These are phyloP conservation scores for Didymella sp. DNA, from an alignment of 2,329 filamentous ascomycete genomes.

Conservation along the genomic window DNA sequence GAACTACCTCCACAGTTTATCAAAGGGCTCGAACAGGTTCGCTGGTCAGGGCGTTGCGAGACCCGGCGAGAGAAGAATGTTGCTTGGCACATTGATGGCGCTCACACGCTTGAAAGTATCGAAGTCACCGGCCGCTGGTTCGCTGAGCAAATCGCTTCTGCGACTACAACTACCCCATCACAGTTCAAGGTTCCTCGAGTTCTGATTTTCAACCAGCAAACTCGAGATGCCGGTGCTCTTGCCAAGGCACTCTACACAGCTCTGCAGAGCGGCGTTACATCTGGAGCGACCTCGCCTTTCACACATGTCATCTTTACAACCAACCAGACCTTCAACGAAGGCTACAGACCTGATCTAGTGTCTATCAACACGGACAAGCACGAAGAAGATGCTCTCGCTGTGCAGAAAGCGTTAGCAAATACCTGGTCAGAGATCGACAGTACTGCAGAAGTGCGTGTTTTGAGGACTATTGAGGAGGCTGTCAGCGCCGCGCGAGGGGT, in stretches of 20 bases:
- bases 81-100: constrained; percentile 84
- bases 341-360: constrained; percentile 69
- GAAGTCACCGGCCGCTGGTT: constrained; percentile 81
- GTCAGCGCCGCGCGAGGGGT: constrained; percentile 63
- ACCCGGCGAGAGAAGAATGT: constrained; percentile 62
- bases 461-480: constrained; percentile 73
- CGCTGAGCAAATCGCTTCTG: constrained; percentile 52
- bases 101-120: constrained; percentile 86
- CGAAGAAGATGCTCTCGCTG: constrained; percentile 65
- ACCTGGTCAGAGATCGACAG: constrained; percentile 59
- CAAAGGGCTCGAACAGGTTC: constrained; percentile 70
- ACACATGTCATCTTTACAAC: constrained; percentile 80
- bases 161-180: constrained; percentile 40
- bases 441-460: constrained; percentile 61
- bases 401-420: constrained; percentile 71
- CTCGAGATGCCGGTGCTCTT: constrained; percentile 73
- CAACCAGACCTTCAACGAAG: constrained; percentile 71
- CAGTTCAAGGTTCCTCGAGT: constrained; percentile 55
- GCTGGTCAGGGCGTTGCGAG: constrained; percentile 80
- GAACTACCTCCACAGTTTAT: constrained; percentile 67
- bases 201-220: constrained; percentile 93
- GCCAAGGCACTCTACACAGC: constrained; percentile 68
- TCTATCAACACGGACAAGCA: constrained; percentile 66
- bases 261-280: constrained; percentile 50
- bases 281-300: constrained; percentile 59